Evolutionary conservation across 2,329 filamentous ascomycete species (phyloP).

Genomic region (Basipetospora chlamydospora): DNA sequence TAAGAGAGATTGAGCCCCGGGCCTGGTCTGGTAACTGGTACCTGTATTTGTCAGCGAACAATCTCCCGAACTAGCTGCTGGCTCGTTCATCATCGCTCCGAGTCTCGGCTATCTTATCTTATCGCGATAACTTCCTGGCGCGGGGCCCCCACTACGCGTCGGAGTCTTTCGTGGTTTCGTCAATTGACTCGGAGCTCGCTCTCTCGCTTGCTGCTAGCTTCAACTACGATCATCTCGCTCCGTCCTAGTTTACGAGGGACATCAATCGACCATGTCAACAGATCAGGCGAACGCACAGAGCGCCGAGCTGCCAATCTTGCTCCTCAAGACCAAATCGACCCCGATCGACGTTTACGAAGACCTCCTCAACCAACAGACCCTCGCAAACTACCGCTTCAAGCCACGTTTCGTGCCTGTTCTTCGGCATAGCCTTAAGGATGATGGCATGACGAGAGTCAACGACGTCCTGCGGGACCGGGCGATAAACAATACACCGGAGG

Average conservation of each 20-base stretch:
- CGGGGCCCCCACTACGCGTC: neutral
- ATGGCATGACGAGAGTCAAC: conserved; percentile 39
- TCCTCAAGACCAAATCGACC: conserved; percentile 64
- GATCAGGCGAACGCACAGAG: neutral
- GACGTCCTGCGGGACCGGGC: conserved; percentile 28
- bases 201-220: neutral
- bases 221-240: too few species aligned
- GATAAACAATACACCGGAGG: conserved; percentile 23
- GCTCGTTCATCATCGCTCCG: neutral
- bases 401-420: conserved; percentile 65
- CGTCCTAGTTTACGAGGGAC: too few species aligned
- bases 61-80: neutral
- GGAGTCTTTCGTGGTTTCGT: too few species aligned
- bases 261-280: neutral
- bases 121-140: neutral
- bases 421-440: conserved; percentile 51
- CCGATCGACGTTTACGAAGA: conserved; percentile 62
- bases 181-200: too few species aligned
- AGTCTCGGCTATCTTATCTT: conserved; percentile 1
- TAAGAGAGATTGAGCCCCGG: too few species aligned
- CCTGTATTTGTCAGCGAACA: conserved; percentile 1
- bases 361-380: conserved; percentile 35
- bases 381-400: conserved; percentile 31
- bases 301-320: conserved; percentile 40
- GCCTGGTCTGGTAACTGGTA: too few species aligned